Evolutionary conservation across 2,329 filamentous ascomycete genomes (phyloP).

Genomic region (Ophiocordyceps camponoti-floridani): DNA sequence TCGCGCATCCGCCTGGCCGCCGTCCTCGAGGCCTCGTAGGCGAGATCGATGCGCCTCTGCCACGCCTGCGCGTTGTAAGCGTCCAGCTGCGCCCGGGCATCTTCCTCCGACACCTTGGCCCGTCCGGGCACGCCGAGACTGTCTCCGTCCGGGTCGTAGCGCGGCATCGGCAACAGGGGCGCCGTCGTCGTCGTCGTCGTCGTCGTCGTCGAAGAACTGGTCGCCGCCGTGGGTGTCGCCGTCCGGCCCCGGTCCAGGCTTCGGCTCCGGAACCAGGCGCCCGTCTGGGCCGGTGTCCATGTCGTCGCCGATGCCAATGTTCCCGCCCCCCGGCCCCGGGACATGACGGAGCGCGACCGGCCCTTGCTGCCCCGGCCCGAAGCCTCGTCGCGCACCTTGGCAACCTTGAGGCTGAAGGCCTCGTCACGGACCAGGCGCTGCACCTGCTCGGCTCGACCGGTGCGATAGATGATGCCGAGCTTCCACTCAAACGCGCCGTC

Average conservation of each 20-base stretch:
- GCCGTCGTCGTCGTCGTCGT: constrained; percentile 20
- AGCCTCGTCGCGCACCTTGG: constrained; percentile 62
- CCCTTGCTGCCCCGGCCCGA: constrained; percentile 33
- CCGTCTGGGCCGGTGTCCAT: constrained; percentile 10
- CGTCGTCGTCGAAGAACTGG: no score
- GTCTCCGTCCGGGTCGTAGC: constrained; percentile 68
- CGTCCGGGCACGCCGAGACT: constrained; percentile 46
- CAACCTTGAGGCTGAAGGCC: constrained; percentile 73
- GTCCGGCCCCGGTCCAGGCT: constrained; percentile 28
- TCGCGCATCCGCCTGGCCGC: constrained; percentile 65
- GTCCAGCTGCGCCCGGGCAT: constrained; percentile 60
- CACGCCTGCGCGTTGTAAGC: constrained; percentile 76
- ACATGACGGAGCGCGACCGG: constrained; percentile 35
- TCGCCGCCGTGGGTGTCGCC: constrained; percentile 11
- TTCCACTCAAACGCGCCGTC: constrained; percentile 98
- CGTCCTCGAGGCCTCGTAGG: constrained; percentile 48
- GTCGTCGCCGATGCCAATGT: constrained; percentile 8
- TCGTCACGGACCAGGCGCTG: constrained; percentile 81
- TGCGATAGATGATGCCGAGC: constrained; percentile 79
- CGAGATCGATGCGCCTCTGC: constrained; percentile 76
- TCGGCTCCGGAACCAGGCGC: constrained; percentile 28
- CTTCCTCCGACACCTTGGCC: constrained; percentile 54
- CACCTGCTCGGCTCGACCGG: constrained; percentile 74
- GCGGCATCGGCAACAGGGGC: constrained; percentile 20
- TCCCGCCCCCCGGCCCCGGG: constrained; percentile 11